Conservation (phyloP, 176 grass and related monocot genomes). For the Zoysia japonica region DNA sequence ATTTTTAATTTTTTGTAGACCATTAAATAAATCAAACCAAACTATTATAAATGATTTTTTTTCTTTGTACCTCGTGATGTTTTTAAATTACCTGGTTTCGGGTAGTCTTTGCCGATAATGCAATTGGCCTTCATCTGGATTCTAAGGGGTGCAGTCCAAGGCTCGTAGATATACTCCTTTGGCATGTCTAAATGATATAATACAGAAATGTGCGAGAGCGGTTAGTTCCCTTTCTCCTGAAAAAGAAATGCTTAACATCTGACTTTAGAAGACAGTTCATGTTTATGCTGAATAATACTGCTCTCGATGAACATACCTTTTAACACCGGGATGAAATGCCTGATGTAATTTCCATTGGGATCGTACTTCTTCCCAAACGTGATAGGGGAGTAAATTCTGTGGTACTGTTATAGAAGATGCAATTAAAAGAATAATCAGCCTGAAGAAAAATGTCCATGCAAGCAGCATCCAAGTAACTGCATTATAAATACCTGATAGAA, state of each 20-base stretch:
- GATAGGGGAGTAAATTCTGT: slow-evolving; percentile 85
- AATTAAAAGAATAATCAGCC: slow-evolving; percentile 5
- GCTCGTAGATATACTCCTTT: slow-evolving; percentile 90
- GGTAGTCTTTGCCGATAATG: slow-evolving; percentile 73
- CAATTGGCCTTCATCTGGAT: slow-evolving; percentile 88
- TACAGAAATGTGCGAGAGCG: background rate
- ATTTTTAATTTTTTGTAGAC: background rate
- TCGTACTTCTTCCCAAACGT: slow-evolving; percentile 96
- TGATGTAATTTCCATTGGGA: slow-evolving; percentile 76
- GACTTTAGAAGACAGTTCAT: background rate
- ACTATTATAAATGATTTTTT: background rate
- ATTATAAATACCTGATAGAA: slow-evolving; percentile 67
- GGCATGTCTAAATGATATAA: slow-evolving; percentile 63
- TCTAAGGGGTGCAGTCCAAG: slow-evolving; percentile 81
- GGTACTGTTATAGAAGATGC: slow-evolving; percentile 49
- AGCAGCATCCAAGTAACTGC: background rate
- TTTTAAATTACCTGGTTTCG: background rate
- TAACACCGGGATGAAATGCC: slow-evolving; percentile 77
- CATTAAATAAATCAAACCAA: background rate
- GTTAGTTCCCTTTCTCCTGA: background rate
- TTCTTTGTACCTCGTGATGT: background rate
- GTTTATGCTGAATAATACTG: slow-evolving; percentile 14
- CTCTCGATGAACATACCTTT: slow-evolving; percentile 64
- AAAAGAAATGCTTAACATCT: background rate
- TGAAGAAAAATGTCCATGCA: slow-evolving; percentile 25